Base-by-base conservation (phyloP, 192 early-diverging fungal species). In the Gaertneriomyces sp. region DNA sequence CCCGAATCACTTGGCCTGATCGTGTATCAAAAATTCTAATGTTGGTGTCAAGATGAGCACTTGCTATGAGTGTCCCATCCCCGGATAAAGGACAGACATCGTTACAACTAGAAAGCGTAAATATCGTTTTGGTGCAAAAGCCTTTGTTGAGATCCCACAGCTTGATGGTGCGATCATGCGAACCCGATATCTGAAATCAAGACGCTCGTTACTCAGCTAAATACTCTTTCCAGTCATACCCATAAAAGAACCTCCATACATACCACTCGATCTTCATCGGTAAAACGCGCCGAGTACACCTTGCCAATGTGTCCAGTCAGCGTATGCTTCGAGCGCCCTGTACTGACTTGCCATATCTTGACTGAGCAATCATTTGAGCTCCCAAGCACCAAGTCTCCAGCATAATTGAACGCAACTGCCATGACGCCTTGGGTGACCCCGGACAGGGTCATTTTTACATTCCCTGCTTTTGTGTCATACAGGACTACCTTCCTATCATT, bases 101-200 rank as follows among this genome's bases (percentile, higher is more conserved):
- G 69, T 96, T 96, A 75, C 95, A 96, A 69, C 91, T 91, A 33
- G 94, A 95, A 60, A 93, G 83, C 2, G 92, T 90, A 61, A 95
- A 97, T 70, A 96, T 91, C 5, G 93, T 98, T 50, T 88, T 83
- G 38, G 86, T 81, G 59, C 93, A 97, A 68, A 90, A 89, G 58
- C 94, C 94, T 68, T 88, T 90, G 69, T 81, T 78, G 47, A 94
- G 73, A 78, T 98, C 96, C 94, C 94, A 98, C 6, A 96, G 80
- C 76, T 98, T 98, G 41, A 98, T 83, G 0, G 94, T 96, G 20
- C 94, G 79, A 74, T 98, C 96, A 69, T 98, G 94, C 61, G 93
- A 96, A 61, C 92, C 94, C 6, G 93, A 91, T 25, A 91, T 75
- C 87, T 88, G 53, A 12, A 17, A 19, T n/a, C 6, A 7, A 33